Conservation (phyloP, 495 filamentous ascomycete genomes). For the Poronia punctata region DNA sequence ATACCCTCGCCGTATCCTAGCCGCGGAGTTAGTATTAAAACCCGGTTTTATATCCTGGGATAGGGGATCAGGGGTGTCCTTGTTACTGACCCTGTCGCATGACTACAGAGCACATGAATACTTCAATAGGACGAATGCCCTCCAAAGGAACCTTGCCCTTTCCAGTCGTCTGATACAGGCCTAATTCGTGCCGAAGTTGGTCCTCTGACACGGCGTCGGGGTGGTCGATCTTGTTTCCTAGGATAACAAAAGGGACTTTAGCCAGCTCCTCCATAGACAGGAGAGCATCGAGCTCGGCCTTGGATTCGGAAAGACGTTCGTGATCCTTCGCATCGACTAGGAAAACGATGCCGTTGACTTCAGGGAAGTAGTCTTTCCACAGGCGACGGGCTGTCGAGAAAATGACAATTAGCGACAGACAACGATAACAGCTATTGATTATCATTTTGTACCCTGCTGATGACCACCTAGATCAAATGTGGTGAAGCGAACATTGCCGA, state of each 20-base stretch:
- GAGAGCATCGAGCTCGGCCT: slow-evolving; percentile 91
- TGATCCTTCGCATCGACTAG: slow-evolving; percentile 95
- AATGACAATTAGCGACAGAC: background rate
- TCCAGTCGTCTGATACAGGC: slow-evolving; percentile 92
- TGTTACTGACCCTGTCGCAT: slow-evolving; percentile 78
- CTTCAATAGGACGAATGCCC: slow-evolving; percentile 91
- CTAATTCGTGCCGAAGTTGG: slow-evolving; percentile 81
- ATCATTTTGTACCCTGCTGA: slow-evolving; percentile 68
- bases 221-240: slow-evolving; percentile 99
- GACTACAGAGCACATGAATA: slow-evolving; percentile 98
- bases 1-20: slow-evolving; percentile 67
- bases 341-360: slow-evolving; percentile 96
- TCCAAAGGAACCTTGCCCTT: slow-evolving; percentile 96
- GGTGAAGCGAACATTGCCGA: slow-evolving; percentile 93
- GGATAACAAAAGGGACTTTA: slow-evolving; percentile 90
- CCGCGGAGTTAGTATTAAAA: slow-evolving; percentile 15
- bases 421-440: background rate
- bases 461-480: slow-evolving; percentile 97
- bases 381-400: slow-evolving; percentile 72
- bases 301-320: slow-evolving; percentile 87
- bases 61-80: background rate
- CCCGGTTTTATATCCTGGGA: too few species aligned
- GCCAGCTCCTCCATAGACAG: slow-evolving; percentile 86
- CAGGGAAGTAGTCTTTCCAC: slow-evolving; percentile 98
- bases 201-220: slow-evolving; percentile 92